Evolutionary conservation across 2,329 filamentous ascomycete genomes (phyloP).

Genomic region (Colletotrichum chrysophilum): DNA sequence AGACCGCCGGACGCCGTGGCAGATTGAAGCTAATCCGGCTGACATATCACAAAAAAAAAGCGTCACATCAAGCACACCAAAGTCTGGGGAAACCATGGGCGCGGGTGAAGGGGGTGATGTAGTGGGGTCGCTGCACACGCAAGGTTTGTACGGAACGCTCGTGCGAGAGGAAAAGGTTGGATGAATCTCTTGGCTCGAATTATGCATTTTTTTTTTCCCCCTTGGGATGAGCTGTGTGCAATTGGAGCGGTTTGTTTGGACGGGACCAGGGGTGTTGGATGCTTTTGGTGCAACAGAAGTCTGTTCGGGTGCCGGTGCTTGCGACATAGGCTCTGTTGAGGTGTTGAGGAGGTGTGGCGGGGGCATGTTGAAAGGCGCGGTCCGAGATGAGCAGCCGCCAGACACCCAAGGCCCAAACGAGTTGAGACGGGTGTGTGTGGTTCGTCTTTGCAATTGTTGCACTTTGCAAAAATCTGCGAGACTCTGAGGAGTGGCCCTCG

Average conservation of each 20-base stretch:
- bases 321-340: not conserved
- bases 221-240: not conserved
- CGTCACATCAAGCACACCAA: not conserved
- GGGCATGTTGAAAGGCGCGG: not conserved
- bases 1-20: slow-evolving; percentile 4
- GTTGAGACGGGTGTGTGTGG: not conserved
- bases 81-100: slow-evolving; percentile 7
- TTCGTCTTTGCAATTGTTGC: not conserved
- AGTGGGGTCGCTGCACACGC: not conserved
- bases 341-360: not conserved
- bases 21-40: not conserved
- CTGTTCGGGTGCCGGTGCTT: not conserved
- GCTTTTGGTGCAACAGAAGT: not conserved
- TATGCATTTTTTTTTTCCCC: not conserved
- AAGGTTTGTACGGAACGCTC: not conserved
- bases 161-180: not conserved
- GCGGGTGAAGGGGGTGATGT: not conserved
- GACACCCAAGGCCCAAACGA: not conserved
- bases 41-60: not conserved
- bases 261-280: not conserved
- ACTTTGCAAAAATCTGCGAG: not conserved
- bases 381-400: not conserved
- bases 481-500: not conserved
- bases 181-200: not conserved
- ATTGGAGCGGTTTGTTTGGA: not conserved